Evolutionary conservation across 164 flowering plant species (phyloP).

Genomic region (Saururus chinensis): DNA sequence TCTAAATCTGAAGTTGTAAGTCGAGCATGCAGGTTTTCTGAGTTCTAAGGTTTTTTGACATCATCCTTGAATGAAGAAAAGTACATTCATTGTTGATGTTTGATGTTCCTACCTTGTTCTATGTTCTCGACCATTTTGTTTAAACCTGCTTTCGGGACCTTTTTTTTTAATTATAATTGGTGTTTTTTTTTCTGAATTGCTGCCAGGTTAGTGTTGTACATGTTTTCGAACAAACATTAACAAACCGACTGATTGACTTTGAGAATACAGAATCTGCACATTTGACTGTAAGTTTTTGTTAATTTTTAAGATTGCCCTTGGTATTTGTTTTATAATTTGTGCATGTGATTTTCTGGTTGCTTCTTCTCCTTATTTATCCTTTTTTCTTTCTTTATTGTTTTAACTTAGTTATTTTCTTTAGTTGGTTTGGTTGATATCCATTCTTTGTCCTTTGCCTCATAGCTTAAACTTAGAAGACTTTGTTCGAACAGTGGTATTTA

Average conservation of each 20-base stretch:
- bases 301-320: not conserved
- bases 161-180: not conserved
- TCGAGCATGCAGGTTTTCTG: not conserved
- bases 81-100: too few relatives aligned
- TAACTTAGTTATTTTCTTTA: too few relatives aligned
- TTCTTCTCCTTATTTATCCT: too few relatives aligned
- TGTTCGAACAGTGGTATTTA: too few relatives aligned
- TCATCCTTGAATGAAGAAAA: too few relatives aligned
- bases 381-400: too few relatives aligned
- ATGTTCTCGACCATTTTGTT: not conserved
- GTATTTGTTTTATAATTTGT: too few relatives aligned
- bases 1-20: slow-evolving; percentile 77
- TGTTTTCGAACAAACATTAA: slow-evolving; percentile 83
- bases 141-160: not conserved
- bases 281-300: slow-evolving; percentile 50
- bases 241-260: slow-evolving; percentile 81
- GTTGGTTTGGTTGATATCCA: too few relatives aligned
- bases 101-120: not conserved
- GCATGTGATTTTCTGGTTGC: too few relatives aligned
- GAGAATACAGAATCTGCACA: slow-evolving; percentile 82
- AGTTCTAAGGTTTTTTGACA: not conserved
- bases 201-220: slow-evolving; percentile 63
- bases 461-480: too few relatives aligned
- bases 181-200: slow-evolving; percentile 1
- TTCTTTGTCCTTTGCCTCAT: too few relatives aligned